phyloP scores from a whole-genome alignment of 495 filamentous ascomycete species.

The Hypoxylon perforatum region DNA sequence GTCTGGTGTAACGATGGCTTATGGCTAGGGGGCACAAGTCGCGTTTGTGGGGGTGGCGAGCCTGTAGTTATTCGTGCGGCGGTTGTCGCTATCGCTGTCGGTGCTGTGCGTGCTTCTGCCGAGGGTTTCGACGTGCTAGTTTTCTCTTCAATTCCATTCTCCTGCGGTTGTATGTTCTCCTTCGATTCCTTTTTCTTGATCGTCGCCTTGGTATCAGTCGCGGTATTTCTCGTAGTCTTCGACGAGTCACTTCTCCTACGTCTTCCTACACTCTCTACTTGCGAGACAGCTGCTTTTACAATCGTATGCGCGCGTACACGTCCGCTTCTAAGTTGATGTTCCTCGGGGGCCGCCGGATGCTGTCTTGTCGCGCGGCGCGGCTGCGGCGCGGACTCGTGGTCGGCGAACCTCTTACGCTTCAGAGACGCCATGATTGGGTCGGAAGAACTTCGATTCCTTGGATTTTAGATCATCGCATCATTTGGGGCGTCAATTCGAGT shows the following conservation, averaged over 20 bases:
- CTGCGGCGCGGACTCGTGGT: slow-evolving; percentile 20
- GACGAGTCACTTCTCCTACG: slow-evolving; percentile 18
- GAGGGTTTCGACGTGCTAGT: not conserved
- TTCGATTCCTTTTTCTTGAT: slow-evolving; percentile 11
- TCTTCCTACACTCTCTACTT: not conserved
- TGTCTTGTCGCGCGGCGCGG: slow-evolving; percentile 57
- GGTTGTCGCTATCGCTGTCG: not conserved
- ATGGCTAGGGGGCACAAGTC: slow-evolving; percentile 33
- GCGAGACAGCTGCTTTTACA: slow-evolving; percentile 3
- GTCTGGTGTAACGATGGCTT: slow-evolving; percentile 35
- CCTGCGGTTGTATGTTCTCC: slow-evolving; percentile 28
- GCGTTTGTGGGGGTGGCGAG: slow-evolving; percentile 20
- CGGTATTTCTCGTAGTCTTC: not conserved
- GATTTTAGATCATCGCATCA: not conserved
- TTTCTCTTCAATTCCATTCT: slow-evolving; percentile 1
- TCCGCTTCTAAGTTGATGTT: slow-evolving; percentile 51
- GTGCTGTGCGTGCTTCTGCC: not conserved
- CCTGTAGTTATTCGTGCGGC: not conserved
- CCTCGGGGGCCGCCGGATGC: slow-evolving; percentile 48
- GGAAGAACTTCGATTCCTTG: not conserved
- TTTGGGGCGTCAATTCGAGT: not conserved
- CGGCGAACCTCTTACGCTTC: slow-evolving; percentile 55
- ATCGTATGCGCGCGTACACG: slow-evolving; percentile 42
- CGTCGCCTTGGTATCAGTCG: not conserved
- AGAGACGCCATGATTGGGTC: slow-evolving; percentile 48